Evolutionary conservation across 441 rosid species (phyloP), one percentile per base, ranked within the genome.

Genomic region (Codiaeum variegatum): DNA sequence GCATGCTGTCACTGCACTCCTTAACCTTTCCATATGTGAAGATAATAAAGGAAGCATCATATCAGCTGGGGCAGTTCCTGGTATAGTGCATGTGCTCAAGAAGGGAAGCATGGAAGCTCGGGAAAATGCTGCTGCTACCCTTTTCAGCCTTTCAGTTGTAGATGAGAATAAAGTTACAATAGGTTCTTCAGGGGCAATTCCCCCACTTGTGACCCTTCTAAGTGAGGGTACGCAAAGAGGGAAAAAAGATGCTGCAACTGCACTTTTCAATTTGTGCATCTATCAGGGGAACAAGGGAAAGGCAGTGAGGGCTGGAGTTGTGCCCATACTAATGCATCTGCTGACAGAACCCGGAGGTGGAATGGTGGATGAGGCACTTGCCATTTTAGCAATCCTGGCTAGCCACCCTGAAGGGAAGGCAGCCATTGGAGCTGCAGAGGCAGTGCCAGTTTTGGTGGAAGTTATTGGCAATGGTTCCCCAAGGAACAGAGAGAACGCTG

Each of bases 81-180:
- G 96, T 72, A 90, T 92, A 62, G 93, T 92, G 66, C 91, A 84
- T 62, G 99, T 94, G 54, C 94, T 94, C 23, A 92, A 88, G 85
- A 94, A 81, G 67, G 99, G 99, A 56, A 94, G 97, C 87, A 94
- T 91, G 99, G 97, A 92, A 70, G 97, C 99, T 26, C 91, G 96
- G 79, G 99, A 94, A 79, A 94, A 94, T 71, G 97, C 99, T 3
- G 97, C 99, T 2, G 99, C 97, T 54, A 90, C 98, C 23, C 94
- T 94, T 70, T 94, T 92, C 77, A 94, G 98, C 80, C 90, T 94
- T 63, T 92, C 98, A 0, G 97, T 89, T 19, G 85, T 92, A 23
- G 98, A 94, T 42, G 97, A 89, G 78, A 86, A 92, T 68, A 94
- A 94, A 79, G 96, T 94, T 61, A 90, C 88, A 5, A 94, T 94